Base-by-base conservation (phyloP, 768 basidiomycete genomes). In the Dictyophora rubrovolvata region DNA sequence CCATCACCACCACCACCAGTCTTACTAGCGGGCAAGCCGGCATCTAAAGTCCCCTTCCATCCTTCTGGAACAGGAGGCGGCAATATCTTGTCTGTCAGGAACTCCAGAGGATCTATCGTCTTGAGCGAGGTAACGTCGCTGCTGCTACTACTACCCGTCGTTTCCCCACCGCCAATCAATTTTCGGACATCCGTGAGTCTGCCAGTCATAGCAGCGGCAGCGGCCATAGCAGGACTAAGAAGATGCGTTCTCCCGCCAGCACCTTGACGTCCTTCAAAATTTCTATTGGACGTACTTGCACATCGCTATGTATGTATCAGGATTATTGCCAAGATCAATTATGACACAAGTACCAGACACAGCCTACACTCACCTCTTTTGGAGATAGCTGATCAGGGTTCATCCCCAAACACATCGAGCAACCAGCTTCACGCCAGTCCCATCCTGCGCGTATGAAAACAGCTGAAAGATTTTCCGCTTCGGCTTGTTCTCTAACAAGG, bases 361-460 rank as follows among this genome's bases (percentile, higher is more conserved):
- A 18, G 17, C 35, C n/a, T 23, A 5, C 6, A 18, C 56, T 23
- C 20, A 59, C 57, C 67, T 79, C 74, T 56, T 87, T 85, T 1
- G 90, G 89, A 17, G 80, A 77, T 53, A 95, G 75, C 67, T 93
- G 89, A 71, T 95, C 92, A 12, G 91, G 89, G 71, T 95, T 95
- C 92, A 95, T 95, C 47, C 91, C 92, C 64, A 95, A 72, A 73
- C 92, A 95, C 92, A 95, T 95, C 16, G 92, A 95, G 69, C 92
- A 95, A 35, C 92, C 92, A 34, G 92, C 92, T 71, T 95, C 92
- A 54, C 92, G 81, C 92, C 92, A 94, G 67, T 95, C 92, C 67
- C 93, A 95, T 34, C 92, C 92, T 36, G 92, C 92, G 48, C 87
- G 85, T 69, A 84, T 89, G 77, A 95, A 91, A 64, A 94, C 76